These are phyloP conservation scores for Rhizopogon rudus DNA, from an alignment of 768 basidiomycete species.

Conservation along the genomic window DNA sequence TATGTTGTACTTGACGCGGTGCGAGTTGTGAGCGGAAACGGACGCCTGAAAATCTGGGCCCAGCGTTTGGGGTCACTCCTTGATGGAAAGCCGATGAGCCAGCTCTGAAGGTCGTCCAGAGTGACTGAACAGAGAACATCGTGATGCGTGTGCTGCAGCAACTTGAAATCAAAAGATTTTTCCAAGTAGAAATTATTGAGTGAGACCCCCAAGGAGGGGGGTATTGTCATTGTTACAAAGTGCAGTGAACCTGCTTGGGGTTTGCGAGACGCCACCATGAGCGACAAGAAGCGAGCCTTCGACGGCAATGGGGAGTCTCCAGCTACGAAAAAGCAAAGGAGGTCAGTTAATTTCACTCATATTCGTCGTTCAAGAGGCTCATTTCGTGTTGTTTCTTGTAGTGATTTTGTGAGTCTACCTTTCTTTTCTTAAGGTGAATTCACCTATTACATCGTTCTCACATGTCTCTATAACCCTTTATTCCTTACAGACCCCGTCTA, in stretches of 20 bases:
- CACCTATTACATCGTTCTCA: slow-evolving; percentile 48
- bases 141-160: not conserved
- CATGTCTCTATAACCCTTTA: slow-evolving; percentile 65
- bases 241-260: not conserved
- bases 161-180: too few relatives aligned
- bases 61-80: slow-evolving; percentile 1
- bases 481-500: slow-evolving; percentile 44
- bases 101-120: not conserved
- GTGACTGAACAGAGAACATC: not conserved
- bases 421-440: slow-evolving; percentile 68
- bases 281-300: slow-evolving; percentile 58
- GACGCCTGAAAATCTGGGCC: slow-evolving; percentile 16
- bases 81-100: not conserved
- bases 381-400: slow-evolving; percentile 25
- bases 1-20: slow-evolving; percentile 76
- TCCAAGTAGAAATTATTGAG: too few relatives aligned
- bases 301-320: slow-evolving; percentile 49
- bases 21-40: slow-evolving; percentile 61
- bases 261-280: slow-evolving; percentile 37
- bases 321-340: slow-evolving; percentile 59
- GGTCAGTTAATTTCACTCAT: slow-evolving; percentile 36
- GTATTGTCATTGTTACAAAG: not conserved
- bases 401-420: slow-evolving; percentile 65
- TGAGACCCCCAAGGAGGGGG: slow-evolving; percentile 17
- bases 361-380: slow-evolving; percentile 5